These are phyloP conservation scores for Cladosporium sp. DNA, from an alignment of 2,329 filamentous ascomycete genomes.

Conservation along the genomic window DNA sequence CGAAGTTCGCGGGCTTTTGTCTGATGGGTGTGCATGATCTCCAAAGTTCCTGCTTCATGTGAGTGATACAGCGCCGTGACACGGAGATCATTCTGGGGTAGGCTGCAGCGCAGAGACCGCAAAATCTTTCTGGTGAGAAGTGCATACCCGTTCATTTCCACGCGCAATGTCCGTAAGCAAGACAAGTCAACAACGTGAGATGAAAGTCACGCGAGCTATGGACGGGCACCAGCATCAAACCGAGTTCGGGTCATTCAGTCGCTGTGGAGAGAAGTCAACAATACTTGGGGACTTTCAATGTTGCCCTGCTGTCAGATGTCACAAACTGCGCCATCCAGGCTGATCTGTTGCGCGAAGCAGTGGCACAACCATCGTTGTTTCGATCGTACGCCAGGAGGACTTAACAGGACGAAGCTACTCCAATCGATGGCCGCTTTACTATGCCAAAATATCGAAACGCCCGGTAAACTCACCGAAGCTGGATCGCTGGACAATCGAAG, in stretches of 20 bases:
- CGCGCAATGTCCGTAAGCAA: background rate
- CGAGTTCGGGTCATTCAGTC: background rate
- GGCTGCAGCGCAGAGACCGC: conserved; percentile 8
- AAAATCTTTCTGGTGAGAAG: conserved; percentile 10
- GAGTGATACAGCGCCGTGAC: conserved; percentile 16
- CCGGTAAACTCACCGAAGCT: conserved; percentile 12
- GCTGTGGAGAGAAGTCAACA: background rate
- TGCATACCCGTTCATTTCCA: conserved; percentile 4
- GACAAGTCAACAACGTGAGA: background rate
- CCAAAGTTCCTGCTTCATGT: conserved; percentile 13
- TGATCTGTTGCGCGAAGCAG: conserved; percentile 6
- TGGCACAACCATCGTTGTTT: conserved; percentile 2
- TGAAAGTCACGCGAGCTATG: background rate
- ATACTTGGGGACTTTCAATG: background rate
- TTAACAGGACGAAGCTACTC: background rate
- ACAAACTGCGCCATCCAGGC: conserved; percentile 6
- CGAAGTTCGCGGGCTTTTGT: conserved; percentile 19
- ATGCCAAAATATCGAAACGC: conserved; percentile 1
- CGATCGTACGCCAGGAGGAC: background rate
- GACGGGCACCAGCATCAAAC: conserved; percentile 5
- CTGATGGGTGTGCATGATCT: conserved; percentile 10
- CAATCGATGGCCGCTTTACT: conserved; percentile 9
- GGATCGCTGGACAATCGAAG: background rate
- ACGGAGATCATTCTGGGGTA: conserved; percentile 12
- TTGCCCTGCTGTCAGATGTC: conserved; percentile 15